These are phyloP conservation scores for Sherardia arvensis DNA, from an alignment of 257 asterid species.

Conservation along the genomic window DNA sequence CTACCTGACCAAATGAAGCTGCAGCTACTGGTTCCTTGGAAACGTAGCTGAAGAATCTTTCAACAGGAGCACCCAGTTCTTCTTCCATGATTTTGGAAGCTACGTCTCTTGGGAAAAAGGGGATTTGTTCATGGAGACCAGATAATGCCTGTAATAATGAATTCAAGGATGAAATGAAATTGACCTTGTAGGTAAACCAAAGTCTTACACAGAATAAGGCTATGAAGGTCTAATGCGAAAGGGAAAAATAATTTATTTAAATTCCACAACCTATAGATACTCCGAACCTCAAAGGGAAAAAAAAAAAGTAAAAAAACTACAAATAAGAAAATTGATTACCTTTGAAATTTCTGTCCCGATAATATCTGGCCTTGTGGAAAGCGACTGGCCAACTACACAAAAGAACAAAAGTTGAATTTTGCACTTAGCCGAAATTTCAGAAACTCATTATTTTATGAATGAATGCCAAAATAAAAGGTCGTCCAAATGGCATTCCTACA, in stretches of 20 bases:
- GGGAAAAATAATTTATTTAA: background rate
- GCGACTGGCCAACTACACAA: slow-evolving; percentile 91
- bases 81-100: slow-evolving; percentile 88
- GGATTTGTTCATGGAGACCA: slow-evolving; percentile 84
- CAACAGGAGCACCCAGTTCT: slow-evolving; percentile 72
- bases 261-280: background rate
- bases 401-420: background rate
- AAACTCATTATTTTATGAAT: background rate
- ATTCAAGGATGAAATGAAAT: slow-evolving; percentile 26
- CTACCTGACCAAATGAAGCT: slow-evolving; percentile 99
- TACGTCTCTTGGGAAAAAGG: slow-evolving; percentile 71
- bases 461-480: background rate
- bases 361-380: slow-evolving; percentile 91
- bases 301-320: background rate
- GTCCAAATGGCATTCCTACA: background rate
- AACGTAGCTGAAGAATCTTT: slow-evolving; percentile 51
- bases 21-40: slow-evolving; percentile 97
- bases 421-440: background rate
- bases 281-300: background rate
- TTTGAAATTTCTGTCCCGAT: slow-evolving; percentile 73
- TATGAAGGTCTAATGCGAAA: background rate
- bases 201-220: background rate
- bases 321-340: slow-evolving; percentile 32
- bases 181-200: background rate
- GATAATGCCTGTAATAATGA: slow-evolving; percentile 80